Conservation (phyloP, 805 yeast genomes). For the Teunomyces stri region DNA sequence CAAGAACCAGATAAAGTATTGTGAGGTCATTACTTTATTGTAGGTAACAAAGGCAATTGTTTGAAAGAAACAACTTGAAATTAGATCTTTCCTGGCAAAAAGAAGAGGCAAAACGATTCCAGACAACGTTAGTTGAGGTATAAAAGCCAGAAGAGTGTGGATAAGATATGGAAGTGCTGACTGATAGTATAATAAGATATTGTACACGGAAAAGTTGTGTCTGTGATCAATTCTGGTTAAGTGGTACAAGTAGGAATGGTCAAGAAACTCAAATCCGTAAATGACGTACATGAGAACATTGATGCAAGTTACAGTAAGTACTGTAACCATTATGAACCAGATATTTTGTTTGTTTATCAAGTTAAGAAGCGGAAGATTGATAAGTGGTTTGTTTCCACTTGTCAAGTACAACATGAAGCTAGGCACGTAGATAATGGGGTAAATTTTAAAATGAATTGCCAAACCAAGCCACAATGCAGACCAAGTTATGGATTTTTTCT, state of each 20-base stretch:
- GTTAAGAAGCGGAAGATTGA: conserved; percentile 25
- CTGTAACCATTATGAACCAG: conserved; percentile 29
- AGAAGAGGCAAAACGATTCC: conserved; percentile 56
- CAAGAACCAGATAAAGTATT: conserved; percentile 93
- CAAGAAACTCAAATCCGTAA: conserved; percentile 74
- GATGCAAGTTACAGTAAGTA: conserved; percentile 43
- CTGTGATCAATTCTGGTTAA: conserved; percentile 84
- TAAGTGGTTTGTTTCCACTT: conserved; percentile 18
- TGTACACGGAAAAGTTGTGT: conserved; percentile 90
- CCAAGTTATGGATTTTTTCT: conserved; percentile 21
- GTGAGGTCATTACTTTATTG: conserved; percentile 78
- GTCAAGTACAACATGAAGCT: conserved; percentile 52
- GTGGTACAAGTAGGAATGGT: conserved; percentile 82
- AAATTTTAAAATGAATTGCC: conserved; percentile 85
- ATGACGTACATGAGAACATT: conserved; percentile 60
- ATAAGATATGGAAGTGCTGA: conserved; percentile 33
- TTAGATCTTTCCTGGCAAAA: conserved; percentile 30
- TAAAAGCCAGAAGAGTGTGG: conserved; percentile 49
- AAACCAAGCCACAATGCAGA: conserved; percentile 60
- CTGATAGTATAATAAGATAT: conserved; percentile 64
- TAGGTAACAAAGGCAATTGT: conserved; percentile 45
- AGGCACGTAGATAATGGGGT: conserved; percentile 87
- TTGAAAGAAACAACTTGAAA: conserved; percentile 37
- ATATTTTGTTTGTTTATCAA: conserved; percentile 41
- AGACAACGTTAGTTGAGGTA: conserved; percentile 74